Conservation (phyloP, 169 alveolate species). For the Pseudocohnilembus persalinus region DNA sequence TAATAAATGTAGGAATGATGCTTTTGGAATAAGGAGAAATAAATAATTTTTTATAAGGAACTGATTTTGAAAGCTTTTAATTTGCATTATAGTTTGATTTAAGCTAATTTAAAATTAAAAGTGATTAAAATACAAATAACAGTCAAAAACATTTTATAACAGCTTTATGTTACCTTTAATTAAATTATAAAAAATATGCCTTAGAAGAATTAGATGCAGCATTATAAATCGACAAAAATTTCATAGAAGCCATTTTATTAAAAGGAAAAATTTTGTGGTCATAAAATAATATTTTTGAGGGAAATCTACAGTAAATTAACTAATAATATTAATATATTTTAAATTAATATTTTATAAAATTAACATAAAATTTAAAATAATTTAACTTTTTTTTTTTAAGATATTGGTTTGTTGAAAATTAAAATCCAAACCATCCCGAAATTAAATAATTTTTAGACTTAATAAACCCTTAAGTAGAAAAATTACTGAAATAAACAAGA, state of each 20-base stretch:
- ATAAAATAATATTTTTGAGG: slow-evolving; percentile 17
- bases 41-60: slow-evolving; percentile 12
- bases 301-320: no score
- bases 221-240: slow-evolving; percentile 10
- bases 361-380: no score
- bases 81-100: background rate
- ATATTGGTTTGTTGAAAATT: slow-evolving; percentile 19
- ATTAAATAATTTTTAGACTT: slow-evolving; percentile 6
- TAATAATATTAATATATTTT: no score
- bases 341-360: no score
- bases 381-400: no score
- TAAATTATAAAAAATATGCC: slow-evolving; percentile 20
- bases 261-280: slow-evolving; percentile 24
- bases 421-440: slow-evolving; percentile 16
- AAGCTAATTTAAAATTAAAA: background rate
- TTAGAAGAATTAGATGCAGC: slow-evolving; percentile 24
- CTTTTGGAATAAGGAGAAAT: slow-evolving; percentile 18
- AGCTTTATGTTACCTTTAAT: slow-evolving; percentile 7
- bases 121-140: background rate
- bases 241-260: slow-evolving; percentile 1
- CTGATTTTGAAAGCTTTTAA: slow-evolving; percentile 7
- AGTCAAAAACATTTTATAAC: background rate
- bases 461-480: slow-evolving; percentile 14
- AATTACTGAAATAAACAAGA: slow-evolving; percentile 21
- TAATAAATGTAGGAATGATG: slow-evolving; percentile 7